Evolutionary conservation across 2,329 filamentous ascomycete species (phyloP), one percentile per base, ranked within the genome.

Genomic region (Microsporum ferrugineum): DNA sequence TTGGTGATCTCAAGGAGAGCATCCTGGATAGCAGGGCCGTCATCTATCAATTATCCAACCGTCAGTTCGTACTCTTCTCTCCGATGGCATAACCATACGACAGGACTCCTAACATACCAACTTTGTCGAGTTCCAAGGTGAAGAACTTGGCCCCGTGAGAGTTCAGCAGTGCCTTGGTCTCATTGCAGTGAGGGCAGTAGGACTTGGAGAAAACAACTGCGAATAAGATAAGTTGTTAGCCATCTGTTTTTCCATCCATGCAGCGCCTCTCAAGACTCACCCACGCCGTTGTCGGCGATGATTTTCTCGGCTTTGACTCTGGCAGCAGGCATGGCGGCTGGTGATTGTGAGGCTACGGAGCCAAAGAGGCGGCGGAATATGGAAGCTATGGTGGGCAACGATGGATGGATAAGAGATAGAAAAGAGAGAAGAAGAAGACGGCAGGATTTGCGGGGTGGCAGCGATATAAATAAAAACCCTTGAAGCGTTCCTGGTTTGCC

Each of bases 131-230:
- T 81, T 99, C 94, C 62, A 94, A 79, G 61, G 82, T 73, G 70
- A 82, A 84, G 76, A 83, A 91, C 68, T 91, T 88, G 64, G 88
- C 89, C 66, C 85, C 84, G 62, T 85, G 68, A 62, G 84, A 79
- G 70, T 80, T 83, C 68, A 99, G 80, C 58, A 89, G 80, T 61
- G 80, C 71, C 85, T 97, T 97, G 68, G 87, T 85, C 63, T 85
- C 80, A 62, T 78, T 81, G 82, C 92, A 97, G 83, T 95, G 95
- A 10, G 91, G 91, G 83, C 94, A 99, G 80, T 90, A 96, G 14
- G 87, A 89, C 81, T 99, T 99, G 77, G 88, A 91, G 83, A 99
- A 99, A 73, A 99, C 89, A 70, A 94, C 88, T 89, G 58, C 34
- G 38, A 27, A n/a, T 7, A 34, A n/a, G n/a, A 39, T 17, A 12